phyloP scores from a whole-genome alignment of 23 red algal species.

The Pyropia yezoensis region DNA sequence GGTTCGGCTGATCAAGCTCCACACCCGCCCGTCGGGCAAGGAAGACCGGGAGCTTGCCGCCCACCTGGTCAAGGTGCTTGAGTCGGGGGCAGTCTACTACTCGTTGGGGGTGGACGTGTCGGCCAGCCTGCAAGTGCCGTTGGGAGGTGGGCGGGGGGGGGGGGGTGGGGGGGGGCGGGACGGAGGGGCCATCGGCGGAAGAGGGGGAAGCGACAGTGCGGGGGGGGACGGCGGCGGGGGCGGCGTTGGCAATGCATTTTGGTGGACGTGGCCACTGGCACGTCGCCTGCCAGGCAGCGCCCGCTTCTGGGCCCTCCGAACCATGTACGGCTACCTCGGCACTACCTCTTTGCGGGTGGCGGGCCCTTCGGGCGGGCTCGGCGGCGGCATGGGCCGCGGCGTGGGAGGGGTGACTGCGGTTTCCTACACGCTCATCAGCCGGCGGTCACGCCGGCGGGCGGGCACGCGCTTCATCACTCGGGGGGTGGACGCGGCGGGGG shows the following conservation, averaged over 20 bases:
- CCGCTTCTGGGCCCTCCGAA: constrained; percentile 31
- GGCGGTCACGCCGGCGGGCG: constrained; percentile 63
- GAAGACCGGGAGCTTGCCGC: constrained; percentile 51
- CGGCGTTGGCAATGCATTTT: constrained; percentile 35
- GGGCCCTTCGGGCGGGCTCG: background rate
- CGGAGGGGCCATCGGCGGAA: too few species aligned
- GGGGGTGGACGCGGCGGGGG: constrained; percentile 71
- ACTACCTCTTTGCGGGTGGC: constrained; percentile 38
- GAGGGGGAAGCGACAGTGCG: background rate
- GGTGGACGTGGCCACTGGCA: constrained; percentile 84
- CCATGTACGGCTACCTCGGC: constrained; percentile 77
- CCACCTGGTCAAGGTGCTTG: constrained; percentile 63
- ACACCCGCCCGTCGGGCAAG: constrained; percentile 19
- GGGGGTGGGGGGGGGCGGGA: too few species aligned
- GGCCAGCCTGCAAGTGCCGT: constrained; percentile 19
- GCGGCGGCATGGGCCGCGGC: constrained; percentile 7
- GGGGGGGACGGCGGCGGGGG: background rate
- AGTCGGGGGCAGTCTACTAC: constrained; percentile 74
- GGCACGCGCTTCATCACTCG: constrained; percentile 81
- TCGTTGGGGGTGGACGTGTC: constrained; percentile 50
- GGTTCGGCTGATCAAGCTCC: constrained; percentile 45
- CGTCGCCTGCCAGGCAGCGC: constrained; percentile 10
- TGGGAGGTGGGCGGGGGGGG: too few species aligned
- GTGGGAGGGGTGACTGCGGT: constrained; percentile 20
- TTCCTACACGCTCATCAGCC: constrained; percentile 44